Base-by-base conservation (phyloP, 768 basidiomycete genomes). In the Tulasnella sp. region DNA sequence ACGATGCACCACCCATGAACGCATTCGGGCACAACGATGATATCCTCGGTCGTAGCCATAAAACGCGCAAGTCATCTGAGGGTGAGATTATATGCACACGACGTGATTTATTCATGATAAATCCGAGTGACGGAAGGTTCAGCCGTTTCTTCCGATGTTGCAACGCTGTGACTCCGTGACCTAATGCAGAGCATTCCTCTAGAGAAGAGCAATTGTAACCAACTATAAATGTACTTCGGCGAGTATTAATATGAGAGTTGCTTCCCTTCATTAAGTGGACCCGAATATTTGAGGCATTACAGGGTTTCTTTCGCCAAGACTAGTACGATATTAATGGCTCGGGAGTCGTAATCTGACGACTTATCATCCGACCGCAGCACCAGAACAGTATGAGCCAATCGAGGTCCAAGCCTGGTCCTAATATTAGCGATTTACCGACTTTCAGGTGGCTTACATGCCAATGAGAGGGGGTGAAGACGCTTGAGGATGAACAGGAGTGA, bases 61-160 rank as follows among this genome's bases (percentile, higher is more conserved):
- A 29, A 64, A 64, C 25, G 58, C 14, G 58, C 58, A 64, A 64
- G 58, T 64, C 29, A 64, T 34, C 25, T 34, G 31, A 64, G 31
- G 31, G 58, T 17, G 58, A 64, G 22, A 29, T 64, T 64, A 12
- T 12, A 31, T 12, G 58, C 29, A 31, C 29, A 3, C 58, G 29
- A 64, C 11, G 58, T 34, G 58, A 64, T 64, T 64, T 64, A 64
- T 29, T 64, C 8, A 25, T 17, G 31, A 34, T 12, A 64, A 58
- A 64, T 64, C 58, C 58, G 58, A 64, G 31, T 34, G 58, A 29
- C 58, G 58, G 29, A 64, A 64, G 58, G 58, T 64, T 64, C 58
- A 64, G 29, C 58, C 58, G 58, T 64, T 64, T 64, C 58, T 64
- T 64, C 58, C 58, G 58, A 64, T 64, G 58, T 64, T 64, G 58